Evolutionary conservation across 345 rosid species (phyloP).

Genomic region (Aquilaria malaccensis): DNA sequence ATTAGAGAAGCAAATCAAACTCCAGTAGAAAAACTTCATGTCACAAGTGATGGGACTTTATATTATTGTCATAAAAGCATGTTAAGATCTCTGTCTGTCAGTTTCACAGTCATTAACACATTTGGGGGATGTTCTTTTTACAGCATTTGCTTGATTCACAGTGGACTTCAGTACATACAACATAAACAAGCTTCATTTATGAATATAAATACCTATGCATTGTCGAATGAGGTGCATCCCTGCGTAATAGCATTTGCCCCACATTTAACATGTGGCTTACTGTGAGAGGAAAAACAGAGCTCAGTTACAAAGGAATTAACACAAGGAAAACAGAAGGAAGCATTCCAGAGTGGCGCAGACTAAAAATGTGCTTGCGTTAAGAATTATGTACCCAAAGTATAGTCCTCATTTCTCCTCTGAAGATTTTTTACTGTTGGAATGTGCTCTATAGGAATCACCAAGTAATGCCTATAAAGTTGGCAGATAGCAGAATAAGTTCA

Average conservation of each 20-base stretch:
- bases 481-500: background rate
- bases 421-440: slow-evolving; percentile 70
- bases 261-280: slow-evolving; percentile 75
- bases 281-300: slow-evolving; percentile 16
- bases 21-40: no score
- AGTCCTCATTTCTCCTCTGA: slow-evolving; percentile 58
- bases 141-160: no score
- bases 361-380: background rate
- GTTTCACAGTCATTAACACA: no score
- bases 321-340: background rate
- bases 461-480: slow-evolving; percentile 53
- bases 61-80: no score
- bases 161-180: no score
- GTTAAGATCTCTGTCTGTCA: no score
- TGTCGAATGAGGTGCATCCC: slow-evolving; percentile 54
- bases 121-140: no score
- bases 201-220: slow-evolving; percentile 39
- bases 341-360: no score
- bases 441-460: slow-evolving; percentile 74
- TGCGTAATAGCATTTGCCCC: slow-evolving; percentile 53
- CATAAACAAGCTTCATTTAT: no score
- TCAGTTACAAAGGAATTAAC: slow-evolving; percentile 1
- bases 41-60: no score
- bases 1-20: no score
- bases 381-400: slow-evolving; percentile 42